A percentile compares a stretch with the other conserved stretches of the same genome.
Conservation (phyloP, 2,329 filamentous ascomycete species). For the Bipolaris gigantea region DNA sequence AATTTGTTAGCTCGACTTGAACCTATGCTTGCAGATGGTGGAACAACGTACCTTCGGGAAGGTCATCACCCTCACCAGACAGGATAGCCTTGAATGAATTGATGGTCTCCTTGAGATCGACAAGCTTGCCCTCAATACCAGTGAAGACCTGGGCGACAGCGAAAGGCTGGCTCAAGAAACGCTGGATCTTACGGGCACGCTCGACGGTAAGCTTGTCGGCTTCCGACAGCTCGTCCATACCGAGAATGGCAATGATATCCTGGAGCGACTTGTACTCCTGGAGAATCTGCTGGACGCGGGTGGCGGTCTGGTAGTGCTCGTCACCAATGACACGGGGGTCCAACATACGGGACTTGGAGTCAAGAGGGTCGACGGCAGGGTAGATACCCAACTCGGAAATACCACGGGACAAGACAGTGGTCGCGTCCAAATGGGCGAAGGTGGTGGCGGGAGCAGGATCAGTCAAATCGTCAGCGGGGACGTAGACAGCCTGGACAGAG, state of each 20-base stretch:
- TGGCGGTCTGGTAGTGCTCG: constrained; percentile 95
- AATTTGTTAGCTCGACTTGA: constrained; percentile 20
- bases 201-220: constrained; percentile 99
- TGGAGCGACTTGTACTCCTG: constrained; percentile 99
- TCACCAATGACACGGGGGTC: constrained; percentile 98
- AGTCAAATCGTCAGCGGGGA: constrained; percentile 99
- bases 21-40: not conserved
- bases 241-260: constrained; percentile 99
- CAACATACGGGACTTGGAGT: constrained; percentile 99
- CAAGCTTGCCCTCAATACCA: constrained; percentile 93
- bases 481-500: constrained; percentile 99
- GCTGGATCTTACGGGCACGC: constrained; percentile 99
- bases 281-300: constrained; percentile 96
- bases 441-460: constrained; percentile 99
- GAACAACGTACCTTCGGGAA: constrained; percentile 77
- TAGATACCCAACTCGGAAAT: constrained; percentile 99
- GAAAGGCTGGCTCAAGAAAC: constrained; percentile 99
- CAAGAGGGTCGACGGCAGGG: constrained; percentile 98
- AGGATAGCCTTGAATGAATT: constrained; percentile 96
- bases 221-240: constrained; percentile 99
- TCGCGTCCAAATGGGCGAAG: constrained; percentile 99
- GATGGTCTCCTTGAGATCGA: constrained; percentile 99
- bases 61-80: constrained; percentile 89
- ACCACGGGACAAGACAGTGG: constrained; percentile 99
- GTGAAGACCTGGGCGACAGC: constrained; percentile 85